A percentile compares a stretch with the other conserved stretches of the same genome.
phyloP scores from a whole-genome alignment of 176 grass and related monocot species.

The Juncus inflexus region DNA sequence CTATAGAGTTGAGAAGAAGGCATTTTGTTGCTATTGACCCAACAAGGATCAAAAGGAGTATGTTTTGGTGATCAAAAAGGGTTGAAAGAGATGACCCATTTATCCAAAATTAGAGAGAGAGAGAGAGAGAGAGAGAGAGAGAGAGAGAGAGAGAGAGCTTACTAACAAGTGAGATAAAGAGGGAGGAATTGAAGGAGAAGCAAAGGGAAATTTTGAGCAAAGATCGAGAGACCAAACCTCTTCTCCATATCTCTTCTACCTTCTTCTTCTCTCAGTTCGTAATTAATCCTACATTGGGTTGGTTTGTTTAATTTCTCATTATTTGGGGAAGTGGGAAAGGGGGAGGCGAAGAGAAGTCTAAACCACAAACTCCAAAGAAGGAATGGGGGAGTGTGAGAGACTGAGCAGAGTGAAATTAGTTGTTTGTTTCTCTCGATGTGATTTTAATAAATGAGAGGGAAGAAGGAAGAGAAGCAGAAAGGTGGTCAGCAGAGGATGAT shows the following conservation, averaged over 20 bases:
- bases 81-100: slow-evolving; percentile 14
- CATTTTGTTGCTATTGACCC: slow-evolving; percentile 14
- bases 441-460: background rate
- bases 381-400: background rate
- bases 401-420: background rate
- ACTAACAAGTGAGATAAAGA: slow-evolving; percentile 8
- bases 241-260: slow-evolving; percentile 10
- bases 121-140: slow-evolving; percentile 18
- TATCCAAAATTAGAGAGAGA: slow-evolving; percentile 7
- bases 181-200: slow-evolving; percentile 27
- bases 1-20: background rate
- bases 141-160: slow-evolving; percentile 1
- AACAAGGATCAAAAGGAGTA: slow-evolving; percentile 5
- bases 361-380: slow-evolving; percentile 10
- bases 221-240: slow-evolving; percentile 22
- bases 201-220: slow-evolving; percentile 26
- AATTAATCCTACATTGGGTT: background rate
- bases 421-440: slow-evolving; percentile 1
- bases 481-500: background rate
- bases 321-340: slow-evolving; percentile 1
- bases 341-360: background rate
- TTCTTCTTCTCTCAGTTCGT: background rate
- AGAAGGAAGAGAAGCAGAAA: background rate
- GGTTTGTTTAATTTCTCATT: background rate
- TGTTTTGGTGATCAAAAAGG: slow-evolving; percentile 10